Base-by-base conservation (phyloP, 345 rosid species). In the Gossypium anomalum region DNA sequence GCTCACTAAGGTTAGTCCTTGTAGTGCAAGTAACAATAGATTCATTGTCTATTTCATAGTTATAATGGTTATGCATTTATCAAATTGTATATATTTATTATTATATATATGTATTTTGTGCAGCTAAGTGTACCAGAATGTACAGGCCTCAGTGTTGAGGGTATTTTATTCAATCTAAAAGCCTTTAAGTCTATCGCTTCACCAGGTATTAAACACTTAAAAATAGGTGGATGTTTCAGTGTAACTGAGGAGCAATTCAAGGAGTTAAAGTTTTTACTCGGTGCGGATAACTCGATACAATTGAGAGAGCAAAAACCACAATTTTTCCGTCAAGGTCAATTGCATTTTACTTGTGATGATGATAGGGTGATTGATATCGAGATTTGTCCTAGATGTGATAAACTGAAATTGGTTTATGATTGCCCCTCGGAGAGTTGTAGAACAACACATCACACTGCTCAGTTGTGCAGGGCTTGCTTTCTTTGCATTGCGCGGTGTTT, bases 71-170 rank as follows among this genome's bases (percentile, higher is more conserved):
- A 57, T 57, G 62, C 12, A 22, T 22, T 57, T 11, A 57, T 57
- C 62, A 57, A 57, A 22, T 15, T 51, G 19, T 51, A 51, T 51
- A 16, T 51, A 15, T 20, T 57, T 56, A 19, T 11, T 4, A 20
- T 57, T 57, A 27, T 22, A 20, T 57, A 58, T 59, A 23, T 13
- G 20, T 20, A 59, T 63, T 66, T 12, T 2, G 2, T 66, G 72
- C 77, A 75, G 77, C 53, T 75, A 47, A 55, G 72, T 43, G 65
- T 75, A 22, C 62, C 77, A 10, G 77, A 69, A 53, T 75, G 77
- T 63, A 64, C 60, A 16, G 45, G 41, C 56, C 63, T 75, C 25
- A 75, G 64, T 75, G n/a, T 66, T 43, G 77, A 75, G 38, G 77
- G 77, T 9, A 65, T 75, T 15, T 55, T 75, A 38, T 53, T 27